Evolutionary conservation across 345 rosid genomes (phyloP).

Genomic region (Fremontodendron californicum): DNA sequence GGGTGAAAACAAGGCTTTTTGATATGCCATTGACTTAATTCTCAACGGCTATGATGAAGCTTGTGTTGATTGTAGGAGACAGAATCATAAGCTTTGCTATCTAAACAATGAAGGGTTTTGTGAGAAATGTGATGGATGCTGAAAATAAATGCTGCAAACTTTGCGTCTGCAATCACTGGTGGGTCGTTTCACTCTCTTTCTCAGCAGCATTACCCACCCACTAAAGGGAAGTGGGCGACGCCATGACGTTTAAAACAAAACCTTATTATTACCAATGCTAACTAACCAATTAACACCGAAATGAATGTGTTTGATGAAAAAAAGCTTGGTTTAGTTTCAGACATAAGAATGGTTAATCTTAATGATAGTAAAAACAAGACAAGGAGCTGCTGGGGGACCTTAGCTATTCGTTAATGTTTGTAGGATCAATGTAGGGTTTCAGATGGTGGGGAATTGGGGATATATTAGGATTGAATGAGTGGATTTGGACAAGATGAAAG

Average conservation of each 20-base stretch:
- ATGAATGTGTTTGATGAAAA: conserved; percentile 25
- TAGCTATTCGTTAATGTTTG: background rate
- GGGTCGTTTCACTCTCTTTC: no score
- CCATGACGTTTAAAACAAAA: conserved; percentile 21
- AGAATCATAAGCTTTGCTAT: conserved; percentile 54
- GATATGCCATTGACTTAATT: conserved; percentile 49
- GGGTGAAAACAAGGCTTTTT: no score
- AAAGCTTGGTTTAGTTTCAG: no score
- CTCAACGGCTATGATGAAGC: conserved; percentile 71
- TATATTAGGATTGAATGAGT: no score
- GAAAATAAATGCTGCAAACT: conserved; percentile 21
- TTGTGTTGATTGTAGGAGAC: conserved; percentile 59
- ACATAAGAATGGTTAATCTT: conserved; percentile 18
- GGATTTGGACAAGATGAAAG: background rate
- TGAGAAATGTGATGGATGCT: background rate
- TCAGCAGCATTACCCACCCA: conserved; percentile 15
- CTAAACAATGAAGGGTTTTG: conserved; percentile 3
- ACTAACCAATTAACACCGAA: conserved; percentile 28
- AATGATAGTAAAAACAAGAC: background rate
- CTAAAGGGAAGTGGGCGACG: conserved; percentile 11
- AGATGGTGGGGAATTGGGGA: no score
- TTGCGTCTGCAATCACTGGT: no score
- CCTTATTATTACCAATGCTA: conserved; percentile 33
- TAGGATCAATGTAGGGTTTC: background rate
- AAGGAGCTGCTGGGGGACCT: background rate